Evolutionary conservation across 208 protist genomes (phyloP), one percentile per base, ranked within the genome.

Genomic region (Trypanosoma cruzi): DNA sequence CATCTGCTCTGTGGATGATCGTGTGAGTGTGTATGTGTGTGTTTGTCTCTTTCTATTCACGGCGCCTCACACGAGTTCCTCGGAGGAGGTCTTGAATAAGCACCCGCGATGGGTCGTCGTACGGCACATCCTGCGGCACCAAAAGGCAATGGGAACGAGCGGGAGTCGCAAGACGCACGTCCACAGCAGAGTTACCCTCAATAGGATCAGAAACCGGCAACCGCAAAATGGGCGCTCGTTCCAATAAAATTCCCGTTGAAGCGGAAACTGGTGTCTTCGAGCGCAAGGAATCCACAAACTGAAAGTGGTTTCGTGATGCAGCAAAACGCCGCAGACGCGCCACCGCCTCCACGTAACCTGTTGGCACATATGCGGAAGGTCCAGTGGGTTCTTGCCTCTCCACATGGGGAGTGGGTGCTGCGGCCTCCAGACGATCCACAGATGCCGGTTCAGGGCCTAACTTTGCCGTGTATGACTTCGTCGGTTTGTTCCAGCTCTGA

Each of bases 281-380:
- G n/a, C 59, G 18, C 36, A 66, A 53, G 29, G 63, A 64, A n/a
- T 73, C 72, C 0, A 74, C 73, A 52, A 71, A 67, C 8, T 24
- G 31, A 13, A 53, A 55, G 11, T 73, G 64, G 10, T 64, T 57
- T 22, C 86, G 77, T 5, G 68, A 69, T 0, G 75, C 77, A 37
- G 82, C 69, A 50, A 77, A 82, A n/a, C 76, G 71, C 1, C 89
- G 79, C 7, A 88, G 78, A 4, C 86, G 82, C 29, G 86, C 89
- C 14, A 95, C 89, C 0, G 80, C 86, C 60, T 92, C 86, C 4
- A 95, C 84, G 52, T 95, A 95, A 26, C 89, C 86, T 1, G 80
- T 18, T 11, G 89, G 89, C 3, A 95, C 86, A 64, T 54, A 75
- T 2, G 79, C 31, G 0, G 89, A 91, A 3, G 86, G 89, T 4